Evolutionary conservation across 257 asterid genomes (phyloP), one percentile per base, ranked within the genome.

Genomic region (Scutellaria baicalensis): DNA sequence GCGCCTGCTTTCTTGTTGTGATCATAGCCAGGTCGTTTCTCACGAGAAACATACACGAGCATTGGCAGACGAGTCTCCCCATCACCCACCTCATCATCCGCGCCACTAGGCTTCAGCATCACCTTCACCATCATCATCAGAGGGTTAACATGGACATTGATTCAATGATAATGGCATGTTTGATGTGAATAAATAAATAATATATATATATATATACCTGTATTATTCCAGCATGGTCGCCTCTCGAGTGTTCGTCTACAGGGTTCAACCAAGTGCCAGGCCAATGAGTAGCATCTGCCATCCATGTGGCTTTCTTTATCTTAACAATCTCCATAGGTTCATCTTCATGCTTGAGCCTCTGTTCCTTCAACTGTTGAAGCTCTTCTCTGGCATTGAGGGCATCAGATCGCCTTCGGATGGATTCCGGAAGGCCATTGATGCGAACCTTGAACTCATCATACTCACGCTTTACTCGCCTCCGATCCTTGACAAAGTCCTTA

Each of bases 241-340:
- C 86, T 56, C 75, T 84, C 8, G 89, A 56, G 68, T 86, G 86
- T 51, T 84, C 89, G 14, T 71, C 62, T n/a, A 86, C 39, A 35
- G 89, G 18, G 63, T 18, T 52, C 71, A 73, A 54, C 92, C 92
- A 86, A 49, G 89, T 84, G 10, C 92, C 92, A 3, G 92, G 92
- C 92, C 92, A 86, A 40, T 86, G 92, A 11, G 92, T 86, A 43
- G 87, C 92, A 57, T 86, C 92, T 4, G 92, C 89, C 92, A 86
- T 86, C 92, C 92, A 86, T 12, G 92, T 86, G 35, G 89, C 89
- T 76, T 80, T 84, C 67, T 79, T 81, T 50, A 86, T 72, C 83
- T 86, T 86, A 43, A 84, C 8, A 49, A 44, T 68, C 77, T 84
- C 92, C 3, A 76, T 9, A 48, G 83, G 75, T 23, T 85, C 88